Conservation (phyloP, 73 alveolate genomes). For the Durusdinium trenchii region DNA sequence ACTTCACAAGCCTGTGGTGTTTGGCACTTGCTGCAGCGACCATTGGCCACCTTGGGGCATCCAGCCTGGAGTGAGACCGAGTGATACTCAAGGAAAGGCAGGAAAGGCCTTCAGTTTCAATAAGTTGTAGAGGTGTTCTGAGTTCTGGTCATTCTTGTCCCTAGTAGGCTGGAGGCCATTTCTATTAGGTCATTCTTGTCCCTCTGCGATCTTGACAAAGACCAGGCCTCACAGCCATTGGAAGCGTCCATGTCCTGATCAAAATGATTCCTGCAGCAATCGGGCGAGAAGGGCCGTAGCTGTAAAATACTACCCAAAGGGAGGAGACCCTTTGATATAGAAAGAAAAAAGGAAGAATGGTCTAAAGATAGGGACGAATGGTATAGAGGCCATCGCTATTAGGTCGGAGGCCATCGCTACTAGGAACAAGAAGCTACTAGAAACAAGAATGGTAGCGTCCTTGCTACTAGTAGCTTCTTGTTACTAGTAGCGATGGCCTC, state of each 20-base stretch:
- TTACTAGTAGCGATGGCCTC: too few species aligned
- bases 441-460: too few species aligned
- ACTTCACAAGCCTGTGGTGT: not conserved
- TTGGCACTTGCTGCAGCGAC: not conserved
- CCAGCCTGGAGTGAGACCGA: not conserved
- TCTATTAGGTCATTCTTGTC: not conserved
- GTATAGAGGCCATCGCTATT: too few species aligned
- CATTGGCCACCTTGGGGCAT: slow-evolving; percentile 15
- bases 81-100: not conserved
- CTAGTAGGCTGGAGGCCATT: not conserved
- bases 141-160: not conserved
- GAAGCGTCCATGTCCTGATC: slow-evolving; percentile 42
- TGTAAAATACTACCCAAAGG: too few species aligned
- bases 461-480: too few species aligned
- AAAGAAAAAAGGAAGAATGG: too few species aligned
- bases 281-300: not conserved
- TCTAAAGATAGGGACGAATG: too few species aligned
- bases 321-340: too few species aligned
- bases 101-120: not conserved
- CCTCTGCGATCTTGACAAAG: not conserved
- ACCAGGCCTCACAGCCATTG: slow-evolving; percentile 40
- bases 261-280: not conserved
- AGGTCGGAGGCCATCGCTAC: too few species aligned
- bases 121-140: too few species aligned
- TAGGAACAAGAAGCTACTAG: too few species aligned